Conservation (phyloP, 2,329 filamentous ascomycete genomes). For the Magnaporthiopsis poae region DNA sequence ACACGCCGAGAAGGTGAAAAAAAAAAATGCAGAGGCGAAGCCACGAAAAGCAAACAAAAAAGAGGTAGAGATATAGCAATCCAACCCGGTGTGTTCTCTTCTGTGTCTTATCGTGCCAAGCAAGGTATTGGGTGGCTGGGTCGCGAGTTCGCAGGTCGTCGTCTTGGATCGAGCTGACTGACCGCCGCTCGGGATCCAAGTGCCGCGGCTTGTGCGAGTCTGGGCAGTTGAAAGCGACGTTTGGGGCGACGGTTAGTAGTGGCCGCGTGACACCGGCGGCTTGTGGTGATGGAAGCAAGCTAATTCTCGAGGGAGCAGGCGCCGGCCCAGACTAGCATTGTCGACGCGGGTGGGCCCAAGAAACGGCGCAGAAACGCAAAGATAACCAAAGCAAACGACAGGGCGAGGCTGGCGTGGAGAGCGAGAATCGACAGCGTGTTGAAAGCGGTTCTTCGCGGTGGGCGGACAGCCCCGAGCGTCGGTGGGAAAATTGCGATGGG, state of each 20-base stretch:
- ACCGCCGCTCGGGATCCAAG: background rate
- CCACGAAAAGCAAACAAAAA: background rate
- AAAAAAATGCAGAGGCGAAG: background rate
- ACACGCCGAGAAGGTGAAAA: background rate
- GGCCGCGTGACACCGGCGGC: background rate
- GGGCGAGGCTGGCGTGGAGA: background rate
- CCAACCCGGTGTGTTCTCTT: background rate
- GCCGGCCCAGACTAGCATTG: background rate
- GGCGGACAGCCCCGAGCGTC: background rate
- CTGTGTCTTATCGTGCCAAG: background rate
- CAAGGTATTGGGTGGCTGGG: background rate
- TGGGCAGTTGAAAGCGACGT: background rate
- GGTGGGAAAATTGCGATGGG: background rate
- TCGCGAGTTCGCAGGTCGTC: background rate
- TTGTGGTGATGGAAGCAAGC: background rate
- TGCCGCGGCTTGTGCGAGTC: background rate
- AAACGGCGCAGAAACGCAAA: background rate
- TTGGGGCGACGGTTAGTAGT: background rate
- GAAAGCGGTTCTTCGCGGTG: background rate
- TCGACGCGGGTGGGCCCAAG: background rate
- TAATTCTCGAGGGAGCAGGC: background rate
- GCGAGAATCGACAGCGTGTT: background rate
- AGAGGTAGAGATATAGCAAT: background rate
- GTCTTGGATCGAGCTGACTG: background rate
- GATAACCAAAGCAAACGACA: background rate